Conservation (phyloP, 2,329 filamentous ascomycete species). For the Ampelomyces quisqualis region DNA sequence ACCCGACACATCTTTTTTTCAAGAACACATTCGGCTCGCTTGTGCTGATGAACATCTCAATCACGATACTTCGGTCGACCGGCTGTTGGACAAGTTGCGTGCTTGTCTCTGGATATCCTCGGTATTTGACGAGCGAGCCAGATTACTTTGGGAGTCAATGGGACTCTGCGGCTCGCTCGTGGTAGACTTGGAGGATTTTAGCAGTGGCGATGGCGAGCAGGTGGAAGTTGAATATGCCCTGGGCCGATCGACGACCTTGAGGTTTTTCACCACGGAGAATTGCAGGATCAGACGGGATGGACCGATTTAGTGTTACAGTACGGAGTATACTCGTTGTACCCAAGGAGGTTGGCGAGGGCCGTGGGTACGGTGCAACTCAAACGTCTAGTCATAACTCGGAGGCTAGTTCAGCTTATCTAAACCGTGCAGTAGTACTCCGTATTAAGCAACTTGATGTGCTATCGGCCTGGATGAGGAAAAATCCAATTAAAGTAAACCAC, state of each 20-base stretch:
- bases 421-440: too few species aligned
- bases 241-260: constrained; percentile 17
- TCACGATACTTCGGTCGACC: constrained; percentile 11
- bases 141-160: constrained; percentile 20
- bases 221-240: constrained; percentile 18
- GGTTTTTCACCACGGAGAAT: constrained; percentile 14
- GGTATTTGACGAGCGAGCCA: constrained; percentile 22
- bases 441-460: too few species aligned
- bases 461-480: too few species aligned
- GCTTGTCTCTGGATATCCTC: constrained; percentile 25
- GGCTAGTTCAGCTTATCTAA: too few species aligned
- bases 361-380: too few species aligned
- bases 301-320: too few species aligned
- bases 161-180: constrained; percentile 15
- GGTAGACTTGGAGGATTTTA: constrained; percentile 9
- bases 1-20: constrained; percentile 18
- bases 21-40: constrained; percentile 15
- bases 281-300: neutral
- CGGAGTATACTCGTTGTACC: too few species aligned
- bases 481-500: too few species aligned
- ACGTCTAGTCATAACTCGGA: too few species aligned
- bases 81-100: constrained; percentile 18
- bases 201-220: constrained; percentile 12
- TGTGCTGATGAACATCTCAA: constrained; percentile 11
- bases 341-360: too few species aligned